A percentile compares a stretch with the other conserved stretches of the same genome.
phyloP scores from a whole-genome alignment of 345 rosid species.

The Crucihimalaya himalaica region DNA sequence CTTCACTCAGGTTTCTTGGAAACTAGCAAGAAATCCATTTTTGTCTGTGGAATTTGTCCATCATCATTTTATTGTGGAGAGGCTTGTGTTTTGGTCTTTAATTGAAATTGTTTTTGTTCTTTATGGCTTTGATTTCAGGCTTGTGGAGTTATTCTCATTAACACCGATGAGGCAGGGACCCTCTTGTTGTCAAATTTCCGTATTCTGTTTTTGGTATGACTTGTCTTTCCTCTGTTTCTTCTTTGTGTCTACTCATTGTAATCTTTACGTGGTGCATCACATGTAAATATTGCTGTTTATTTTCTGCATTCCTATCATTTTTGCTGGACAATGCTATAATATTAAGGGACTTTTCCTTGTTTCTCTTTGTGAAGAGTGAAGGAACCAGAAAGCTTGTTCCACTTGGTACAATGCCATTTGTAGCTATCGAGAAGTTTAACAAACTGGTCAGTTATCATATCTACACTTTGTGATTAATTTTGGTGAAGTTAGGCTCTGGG shows the following conservation, averaged over 20 bases:
- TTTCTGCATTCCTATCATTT: slow-evolving; percentile 4
- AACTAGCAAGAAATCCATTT: neutral
- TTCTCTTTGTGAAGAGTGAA: slow-evolving; percentile 61
- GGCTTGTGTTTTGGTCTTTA: slow-evolving; percentile 3
- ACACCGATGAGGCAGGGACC: slow-evolving; percentile 80
- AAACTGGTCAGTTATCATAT: slow-evolving; percentile 62
- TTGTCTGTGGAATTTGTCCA: neutral
- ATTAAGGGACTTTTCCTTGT: slow-evolving; percentile 13
- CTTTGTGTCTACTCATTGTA: neutral
- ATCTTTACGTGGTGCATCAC: slow-evolving; percentile 21
- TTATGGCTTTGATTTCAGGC: slow-evolving; percentile 54
- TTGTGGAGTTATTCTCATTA: slow-evolving; percentile 82
- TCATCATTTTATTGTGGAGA: slow-evolving; percentile 14
- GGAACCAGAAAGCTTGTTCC: slow-evolving; percentile 70
- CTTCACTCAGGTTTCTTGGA: slow-evolving; percentile 1
- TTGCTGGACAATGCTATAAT: neutral
- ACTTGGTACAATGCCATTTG: slow-evolving; percentile 84
- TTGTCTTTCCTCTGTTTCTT: slow-evolving; percentile 6
- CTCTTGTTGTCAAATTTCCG: slow-evolving; percentile 90
- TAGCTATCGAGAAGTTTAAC: slow-evolving; percentile 86
- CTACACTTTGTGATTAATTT: slow-evolving; percentile 20
- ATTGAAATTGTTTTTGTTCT: slow-evolving; percentile 10
- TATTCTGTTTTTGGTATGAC: slow-evolving; percentile 84
- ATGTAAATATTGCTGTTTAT: neutral
- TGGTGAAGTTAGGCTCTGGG: slow-evolving; percentile 10